phyloP scores from a whole-genome alignment of 2,329 filamentous ascomycete species.

The Diaporthe sp. region DNA sequence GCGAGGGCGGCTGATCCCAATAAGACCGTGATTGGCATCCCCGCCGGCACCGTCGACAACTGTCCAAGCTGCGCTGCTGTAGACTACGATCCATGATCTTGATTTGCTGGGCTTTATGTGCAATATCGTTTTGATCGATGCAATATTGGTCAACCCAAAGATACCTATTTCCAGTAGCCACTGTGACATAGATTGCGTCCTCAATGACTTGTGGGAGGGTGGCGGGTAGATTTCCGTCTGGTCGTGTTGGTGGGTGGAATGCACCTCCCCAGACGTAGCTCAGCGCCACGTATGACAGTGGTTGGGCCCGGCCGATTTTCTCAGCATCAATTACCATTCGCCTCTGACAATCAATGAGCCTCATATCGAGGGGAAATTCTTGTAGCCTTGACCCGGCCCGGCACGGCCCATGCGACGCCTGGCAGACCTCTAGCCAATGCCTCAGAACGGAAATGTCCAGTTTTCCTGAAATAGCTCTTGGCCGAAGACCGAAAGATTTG shows the following conservation, averaged over 20 bases:
- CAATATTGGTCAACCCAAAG: neutral
- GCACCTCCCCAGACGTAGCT: neutral
- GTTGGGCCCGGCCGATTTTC: too few species aligned
- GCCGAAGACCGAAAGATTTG: neutral
- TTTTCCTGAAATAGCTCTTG: neutral
- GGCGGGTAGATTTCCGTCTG: neutral
- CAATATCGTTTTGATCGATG: neutral
- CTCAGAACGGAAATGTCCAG: neutral
- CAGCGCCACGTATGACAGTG: neutral
- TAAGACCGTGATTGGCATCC: neutral
- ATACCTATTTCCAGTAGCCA: neutral
- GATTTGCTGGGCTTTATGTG: neutral
- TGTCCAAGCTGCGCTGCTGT: neutral
- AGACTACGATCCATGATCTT: neutral
- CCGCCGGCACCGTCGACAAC: neutral
- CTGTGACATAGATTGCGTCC: neutral
- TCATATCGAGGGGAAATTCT: neutral
- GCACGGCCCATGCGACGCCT: neutral
- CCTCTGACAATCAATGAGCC: neutral
- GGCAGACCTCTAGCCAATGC: neutral
- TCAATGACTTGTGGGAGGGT: neutral
- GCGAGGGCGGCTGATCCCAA: neutral
- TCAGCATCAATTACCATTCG: neutral
- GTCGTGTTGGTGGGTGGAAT: neutral
- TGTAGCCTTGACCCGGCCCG: rapidly evolving